Conservation (phyloP, 2,329 filamentous ascomycete species). For the Ophiostoma tasmaniense region DNA sequence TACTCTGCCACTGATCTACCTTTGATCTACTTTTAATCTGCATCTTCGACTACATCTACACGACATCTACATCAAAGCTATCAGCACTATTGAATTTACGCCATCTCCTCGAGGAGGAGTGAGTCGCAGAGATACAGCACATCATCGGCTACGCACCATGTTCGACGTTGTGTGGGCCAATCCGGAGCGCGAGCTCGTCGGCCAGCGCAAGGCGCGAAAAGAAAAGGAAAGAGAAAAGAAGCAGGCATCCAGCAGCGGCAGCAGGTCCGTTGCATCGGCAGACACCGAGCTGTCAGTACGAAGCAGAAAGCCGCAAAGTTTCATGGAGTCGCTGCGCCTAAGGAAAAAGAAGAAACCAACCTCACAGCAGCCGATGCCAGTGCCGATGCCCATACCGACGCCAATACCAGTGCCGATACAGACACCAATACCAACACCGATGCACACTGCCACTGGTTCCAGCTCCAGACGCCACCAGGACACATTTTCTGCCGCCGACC, state of each 20-base stretch:
- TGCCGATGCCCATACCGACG: no score
- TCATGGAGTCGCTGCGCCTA: conserved; percentile 34
- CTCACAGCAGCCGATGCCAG: background rate
- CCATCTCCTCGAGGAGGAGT: background rate
- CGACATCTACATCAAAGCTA: background rate
- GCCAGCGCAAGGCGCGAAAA: conserved; percentile 44
- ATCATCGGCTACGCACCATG: conserved; percentile 32
- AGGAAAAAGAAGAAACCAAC: conserved; percentile 5
- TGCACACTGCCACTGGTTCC: background rate
- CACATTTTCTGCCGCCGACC: background rate
- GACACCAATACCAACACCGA: no score
- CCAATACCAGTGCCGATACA: no score
- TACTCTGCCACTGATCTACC: no score
- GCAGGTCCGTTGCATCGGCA: conserved; percentile 33
- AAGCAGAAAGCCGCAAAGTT: conserved; percentile 34
- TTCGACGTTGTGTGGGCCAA: conserved; percentile 54
- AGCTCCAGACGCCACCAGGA: background rate
- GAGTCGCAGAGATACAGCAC: background rate
- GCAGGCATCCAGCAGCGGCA: conserved; percentile 25
- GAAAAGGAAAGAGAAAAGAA: conserved; percentile 32
- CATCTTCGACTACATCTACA: background rate
- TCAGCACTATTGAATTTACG: background rate
- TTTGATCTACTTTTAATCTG: no score
- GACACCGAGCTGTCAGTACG: conserved; percentile 36
- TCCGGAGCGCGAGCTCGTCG: conserved; percentile 43